A percentile compares a stretch with the other conserved stretches of the same genome.
phyloP scores from a whole-genome alignment of 352 stramenopile genomes.

The Blastocystis sp. region DNA sequence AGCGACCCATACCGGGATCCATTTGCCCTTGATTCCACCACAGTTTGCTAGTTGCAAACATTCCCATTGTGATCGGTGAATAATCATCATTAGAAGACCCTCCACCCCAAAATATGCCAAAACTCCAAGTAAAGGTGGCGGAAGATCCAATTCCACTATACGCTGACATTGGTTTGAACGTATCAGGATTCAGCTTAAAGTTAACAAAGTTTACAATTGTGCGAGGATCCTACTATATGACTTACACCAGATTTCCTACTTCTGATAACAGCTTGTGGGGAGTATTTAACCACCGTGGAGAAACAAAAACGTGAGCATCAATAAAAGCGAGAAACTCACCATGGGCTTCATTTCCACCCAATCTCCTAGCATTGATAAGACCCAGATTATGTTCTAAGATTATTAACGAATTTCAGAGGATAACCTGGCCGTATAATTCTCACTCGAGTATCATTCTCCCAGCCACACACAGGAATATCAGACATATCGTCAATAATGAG shows the following conservation, averaged over 20 bases:
- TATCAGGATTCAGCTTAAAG: constrained; percentile 27
- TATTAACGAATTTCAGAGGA: not conserved
- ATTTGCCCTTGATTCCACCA: constrained; percentile 51
- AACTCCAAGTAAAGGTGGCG: constrained; percentile 32
- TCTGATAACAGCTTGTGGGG: not conserved
- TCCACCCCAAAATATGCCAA: constrained; percentile 39
- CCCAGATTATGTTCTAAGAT: constrained; percentile 44
- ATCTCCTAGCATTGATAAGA: constrained; percentile 49
- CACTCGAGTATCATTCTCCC: constrained; percentile 34
- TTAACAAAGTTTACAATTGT: constrained; percentile 58
- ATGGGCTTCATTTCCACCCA: constrained; percentile 45
- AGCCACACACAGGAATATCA: not conserved
- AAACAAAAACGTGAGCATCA: constrained; percentile 58
- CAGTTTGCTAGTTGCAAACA: constrained; percentile 44
- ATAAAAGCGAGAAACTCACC: constrained; percentile 51
- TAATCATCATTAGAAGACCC: constrained; percentile 3
- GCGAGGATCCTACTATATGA: not conserved
- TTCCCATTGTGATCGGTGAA: constrained; percentile 54
- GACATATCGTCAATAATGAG: constrained; percentile 50
- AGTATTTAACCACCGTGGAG: constrained; percentile 34
- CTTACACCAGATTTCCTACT: not conserved
- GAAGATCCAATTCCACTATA: not conserved
- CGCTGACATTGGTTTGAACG: not conserved
- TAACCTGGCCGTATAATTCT: not conserved
- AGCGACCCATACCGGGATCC: constrained; percentile 15